Evolutionary conservation across 192 early-diverging fungal species (phyloP).

Genomic region (Podila clonocystis): DNA sequence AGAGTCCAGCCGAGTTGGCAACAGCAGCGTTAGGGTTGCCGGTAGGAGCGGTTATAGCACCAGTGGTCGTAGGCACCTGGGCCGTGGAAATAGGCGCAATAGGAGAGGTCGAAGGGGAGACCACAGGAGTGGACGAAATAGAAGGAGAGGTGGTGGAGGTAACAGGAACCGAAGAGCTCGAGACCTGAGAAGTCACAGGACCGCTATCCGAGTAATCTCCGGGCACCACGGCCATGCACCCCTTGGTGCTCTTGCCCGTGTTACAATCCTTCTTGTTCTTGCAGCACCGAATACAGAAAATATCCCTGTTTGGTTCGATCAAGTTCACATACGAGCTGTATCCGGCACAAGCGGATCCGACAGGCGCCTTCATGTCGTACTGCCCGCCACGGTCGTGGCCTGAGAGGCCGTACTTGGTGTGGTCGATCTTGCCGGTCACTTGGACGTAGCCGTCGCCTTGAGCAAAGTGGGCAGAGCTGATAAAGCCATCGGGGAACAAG

Average conservation of each 20-base stretch:
- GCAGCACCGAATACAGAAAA: conserved; percentile 63
- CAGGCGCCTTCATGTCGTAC: conserved; percentile 56
- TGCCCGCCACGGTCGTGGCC: conserved; percentile 59
- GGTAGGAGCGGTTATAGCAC: conserved; percentile 3
- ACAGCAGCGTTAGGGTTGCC: not conserved
- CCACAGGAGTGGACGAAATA: not conserved
- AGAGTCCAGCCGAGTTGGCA: conserved; percentile 8
- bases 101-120: not conserved
- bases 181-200: conserved; percentile 1
- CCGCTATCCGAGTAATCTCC: conserved; percentile 56
- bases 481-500: conserved; percentile 57
- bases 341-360: conserved; percentile 52
- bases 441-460: conserved; percentile 57
- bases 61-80: not conserved
- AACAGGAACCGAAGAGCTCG: not conserved
- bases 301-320: conserved; percentile 54
- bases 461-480: conserved; percentile 56
- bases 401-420: conserved; percentile 32
- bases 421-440: conserved; percentile 61
- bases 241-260: conserved; percentile 53
- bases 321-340: conserved; percentile 61
- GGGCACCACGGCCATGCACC: conserved; percentile 53
- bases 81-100: not conserved
- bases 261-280: conserved; percentile 53
- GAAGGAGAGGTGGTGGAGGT: not conserved